Evolutionary conservation across 306 rosid genomes (phyloP), one percentile per base, ranked within the genome.

Genomic region (Castanea mollissima): DNA sequence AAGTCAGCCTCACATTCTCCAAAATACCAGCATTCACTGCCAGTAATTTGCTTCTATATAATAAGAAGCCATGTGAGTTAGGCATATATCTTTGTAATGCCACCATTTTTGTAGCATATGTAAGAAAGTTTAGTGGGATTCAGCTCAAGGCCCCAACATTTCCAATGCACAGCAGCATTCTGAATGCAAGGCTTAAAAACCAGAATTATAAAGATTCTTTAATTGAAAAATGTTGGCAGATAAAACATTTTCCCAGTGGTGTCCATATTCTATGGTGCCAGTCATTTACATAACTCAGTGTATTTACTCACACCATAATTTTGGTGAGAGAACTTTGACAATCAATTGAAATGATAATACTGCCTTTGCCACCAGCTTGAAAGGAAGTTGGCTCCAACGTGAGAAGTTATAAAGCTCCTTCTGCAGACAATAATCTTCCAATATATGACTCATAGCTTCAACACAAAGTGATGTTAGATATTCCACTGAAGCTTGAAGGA

Each of bases 211-310:
- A 44, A 35, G 20, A 69, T 69, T 69, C 74, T 41, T 38, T n/a
- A 12, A 23, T 5, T 51, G 59, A 52, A 44, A 49, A 44, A 38
- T n/a, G 74, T 41, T 34, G 52, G 74, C 74, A 69, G 27, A 51
- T 35, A 41, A 52, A 55, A 74, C 59, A 41, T 3, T 56, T 29
- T 74, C 41, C 70, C 32, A 18, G n/a, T 38, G 44, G 60, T 5
- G 69, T 56, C 54, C 71, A 29, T 75, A 6, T 44, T 41, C 34
- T 74, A 73, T 49, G 35, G 41, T 10, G n/a, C 58, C 73, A 75
- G 77, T 70, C 80, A 76, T 76, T 70, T 81, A 81, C 84, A 76
- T 51, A 75, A 70, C 55, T 77, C 55, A 81, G 76, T 76, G 68
- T 76, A 76, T 81, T 31, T 81, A 60, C 85, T 76, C 23, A n/a